phyloP scores from a whole-genome alignment of 2,329 filamentous ascomycete species.

The Rutstroemia sydowiana region DNA sequence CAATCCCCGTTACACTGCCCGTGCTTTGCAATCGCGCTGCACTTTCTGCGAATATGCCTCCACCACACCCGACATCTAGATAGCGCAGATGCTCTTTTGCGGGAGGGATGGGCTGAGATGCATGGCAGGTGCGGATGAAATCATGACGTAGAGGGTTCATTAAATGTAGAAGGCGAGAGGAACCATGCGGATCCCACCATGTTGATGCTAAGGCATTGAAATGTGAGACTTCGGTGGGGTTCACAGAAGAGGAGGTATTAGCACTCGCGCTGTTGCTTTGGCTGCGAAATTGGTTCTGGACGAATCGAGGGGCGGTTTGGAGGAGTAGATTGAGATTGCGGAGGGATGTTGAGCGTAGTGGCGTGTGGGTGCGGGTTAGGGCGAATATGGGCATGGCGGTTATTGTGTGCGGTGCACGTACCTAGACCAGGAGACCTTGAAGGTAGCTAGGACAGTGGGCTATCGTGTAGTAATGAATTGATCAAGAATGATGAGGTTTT shows the following conservation, averaged over 20 bases:
- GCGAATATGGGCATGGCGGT: conserved; percentile 5
- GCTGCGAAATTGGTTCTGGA: conserved; percentile 22
- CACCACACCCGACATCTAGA: conserved; percentile 91
- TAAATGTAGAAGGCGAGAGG: conserved; percentile 84
- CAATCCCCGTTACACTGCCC: conserved; percentile 62
- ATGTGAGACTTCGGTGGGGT: conserved; percentile 82
- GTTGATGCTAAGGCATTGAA: conserved; percentile 88
- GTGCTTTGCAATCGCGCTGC: conserved; percentile 63
- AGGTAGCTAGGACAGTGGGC: neutral
- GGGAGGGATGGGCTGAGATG: conserved; percentile 41
- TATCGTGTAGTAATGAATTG: neutral
- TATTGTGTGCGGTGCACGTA: neutral
- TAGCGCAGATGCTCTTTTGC: conserved; percentile 49
- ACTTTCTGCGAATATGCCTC: conserved; percentile 90
- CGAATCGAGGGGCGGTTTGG: conserved; percentile 25
- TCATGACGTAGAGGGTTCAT: conserved; percentile 97
- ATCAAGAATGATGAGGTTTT: neutral
- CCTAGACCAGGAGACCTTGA: neutral
- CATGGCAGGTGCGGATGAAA: conserved; percentile 72
- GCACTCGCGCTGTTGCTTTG: conserved; percentile 15
- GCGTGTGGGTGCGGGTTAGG: conserved; percentile 1
- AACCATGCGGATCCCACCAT: conserved; percentile 96
- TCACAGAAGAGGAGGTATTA: conserved; percentile 58
- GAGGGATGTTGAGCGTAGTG: conserved; percentile 23
- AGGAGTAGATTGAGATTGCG: conserved; percentile 28